Percentiles rank a stretch among this genome's conserved stretches.
Evolutionary conservation across 2,329 filamentous ascomycete species (phyloP).

Genomic region (Scleromitrula shiraiana): DNA sequence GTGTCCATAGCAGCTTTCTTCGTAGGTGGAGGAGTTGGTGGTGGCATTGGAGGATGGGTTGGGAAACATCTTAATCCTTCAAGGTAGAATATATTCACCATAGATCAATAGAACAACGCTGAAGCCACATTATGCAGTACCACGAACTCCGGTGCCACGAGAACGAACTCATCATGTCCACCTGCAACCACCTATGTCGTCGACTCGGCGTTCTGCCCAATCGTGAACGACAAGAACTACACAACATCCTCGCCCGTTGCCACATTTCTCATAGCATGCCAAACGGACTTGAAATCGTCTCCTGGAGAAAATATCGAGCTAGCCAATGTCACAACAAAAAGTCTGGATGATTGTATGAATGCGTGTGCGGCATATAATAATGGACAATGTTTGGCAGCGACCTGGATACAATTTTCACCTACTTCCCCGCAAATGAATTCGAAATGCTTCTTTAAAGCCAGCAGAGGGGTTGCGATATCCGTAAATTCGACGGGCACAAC

Average conservation of each 20-base stretch:
- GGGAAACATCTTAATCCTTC: not conserved
- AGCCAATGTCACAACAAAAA: conserved; percentile 9
- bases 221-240: conserved; percentile 13
- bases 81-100: not conserved
- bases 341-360: conserved; percentile 14
- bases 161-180: conserved; percentile 4
- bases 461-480: conserved; percentile 3
- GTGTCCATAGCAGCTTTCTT: conserved; percentile 13
- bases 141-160: not conserved
- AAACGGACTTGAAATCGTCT: conserved; percentile 8
- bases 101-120: not conserved
- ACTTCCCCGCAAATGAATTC: conserved; percentile 13
- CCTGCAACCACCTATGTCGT: conserved; percentile 10
- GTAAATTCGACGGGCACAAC: not conserved
- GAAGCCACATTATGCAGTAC: not conserved
- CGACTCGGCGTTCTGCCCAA: conserved; percentile 18
- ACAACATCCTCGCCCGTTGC: conserved; percentile 11
- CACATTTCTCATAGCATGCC: conserved; percentile 16
- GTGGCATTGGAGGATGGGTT: conserved; percentile 12
- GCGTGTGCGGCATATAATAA: conserved; percentile 14
- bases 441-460: conserved; percentile 19
- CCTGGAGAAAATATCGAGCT: conserved; percentile 15
- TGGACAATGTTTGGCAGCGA: conserved; percentile 16
- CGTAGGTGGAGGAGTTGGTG: conserved; percentile 14
- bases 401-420: conserved; percentile 20